Base-by-base conservation (phyloP, 768 basidiomycete species). In the Kwoniella pini region DNA sequence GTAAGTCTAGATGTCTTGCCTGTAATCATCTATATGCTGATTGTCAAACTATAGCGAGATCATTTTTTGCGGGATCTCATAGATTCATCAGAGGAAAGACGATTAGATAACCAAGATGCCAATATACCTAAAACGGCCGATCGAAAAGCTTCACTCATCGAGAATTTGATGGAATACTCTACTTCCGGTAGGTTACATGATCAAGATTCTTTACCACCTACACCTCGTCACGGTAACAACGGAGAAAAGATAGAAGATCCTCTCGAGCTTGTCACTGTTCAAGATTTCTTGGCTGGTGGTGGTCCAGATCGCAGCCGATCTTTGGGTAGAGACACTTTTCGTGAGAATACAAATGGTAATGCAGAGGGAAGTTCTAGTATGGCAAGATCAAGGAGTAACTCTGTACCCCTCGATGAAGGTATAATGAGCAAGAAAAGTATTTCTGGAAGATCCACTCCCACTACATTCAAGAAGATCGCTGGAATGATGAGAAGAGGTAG, bases 61-160 rank as follows among this genome's bases (percentile, higher is more conserved):
- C 51, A 57, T 10, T 69, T 69, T 43, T 31, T 71, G 12, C 54
- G 65, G 12, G 65, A 69, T 31, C 36, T 74, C 12, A 39, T 74
- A 4, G 69, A 70, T 31, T 57, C 63, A n/a, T 63, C 68, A 11
- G 65, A 52, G 11, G 57, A 59, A 4, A n/a, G 58, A 10, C 49
- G 71, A 33, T 26, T 74, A 26, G 39, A 30, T 13, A 55, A 57
- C 26, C 75, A 76, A 56, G 71, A 72, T 57, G 67, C 67, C n/a
- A 27, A 22, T 6, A 24, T 39, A 24, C 52, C 52, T 4, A 38
- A 26, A 26, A 31, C 28, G 7, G 48, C 30, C 30, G 40, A 67
- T 31, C 65, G 90, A 88, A 85, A 86, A 58, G 84, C 87, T 43
- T 84, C 84, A 7, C 91, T 94, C 71, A 86, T 93, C 10, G 86